These are phyloP conservation scores for Yueomyces sp. DNA, from an alignment of 1,139 yeast species.

Conservation along the genomic window DNA sequence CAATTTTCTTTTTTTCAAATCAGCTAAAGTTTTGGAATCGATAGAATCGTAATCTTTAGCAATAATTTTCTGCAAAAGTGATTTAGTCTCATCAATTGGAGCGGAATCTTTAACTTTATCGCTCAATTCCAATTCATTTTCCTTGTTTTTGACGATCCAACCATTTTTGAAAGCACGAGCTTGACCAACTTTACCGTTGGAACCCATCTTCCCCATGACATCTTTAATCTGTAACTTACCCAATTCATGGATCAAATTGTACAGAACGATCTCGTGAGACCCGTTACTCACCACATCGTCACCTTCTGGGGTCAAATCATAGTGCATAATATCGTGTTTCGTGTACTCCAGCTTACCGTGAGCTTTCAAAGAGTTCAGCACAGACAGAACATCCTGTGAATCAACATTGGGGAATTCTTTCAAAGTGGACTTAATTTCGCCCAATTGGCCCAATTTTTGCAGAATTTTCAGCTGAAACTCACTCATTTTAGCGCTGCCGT, in stretches of 20 bases:
- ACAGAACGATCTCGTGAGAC: constrained; percentile 79
- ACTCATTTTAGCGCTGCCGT: constrained; percentile 18
- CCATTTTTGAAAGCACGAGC: constrained; percentile 98
- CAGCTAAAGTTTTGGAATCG: constrained; percentile 59
- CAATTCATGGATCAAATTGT: constrained; percentile 61
- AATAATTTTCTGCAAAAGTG: constrained; percentile 45
- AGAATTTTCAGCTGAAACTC: constrained; percentile 35
- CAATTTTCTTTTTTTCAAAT: constrained; percentile 89
- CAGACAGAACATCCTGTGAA: constrained; percentile 53
- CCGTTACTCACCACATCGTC: constrained; percentile 66
- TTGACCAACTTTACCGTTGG: constrained; percentile 83
- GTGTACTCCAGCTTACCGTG: constrained; percentile 67
- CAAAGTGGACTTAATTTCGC: constrained; percentile 52
- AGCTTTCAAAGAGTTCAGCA: constrained; percentile 76
- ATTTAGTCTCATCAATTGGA: constrained; percentile 49
- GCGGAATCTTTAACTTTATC: constrained; percentile 31
- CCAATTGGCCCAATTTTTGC: constrained; percentile 47
- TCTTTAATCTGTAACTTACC: constrained; percentile 75
- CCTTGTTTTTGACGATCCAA: constrained; percentile 87
- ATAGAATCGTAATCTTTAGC: constrained; percentile 33
- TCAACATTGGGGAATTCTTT: constrained; percentile 40
- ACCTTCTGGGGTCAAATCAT: constrained; percentile 75
- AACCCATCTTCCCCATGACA: constrained; percentile 64
- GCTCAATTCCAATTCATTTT: constrained; percentile 48
- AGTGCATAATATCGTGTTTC: constrained; percentile 63